Evolutionary conservation across 306 rosid species (phyloP).

Genomic region (Quercus parvula): DNA sequence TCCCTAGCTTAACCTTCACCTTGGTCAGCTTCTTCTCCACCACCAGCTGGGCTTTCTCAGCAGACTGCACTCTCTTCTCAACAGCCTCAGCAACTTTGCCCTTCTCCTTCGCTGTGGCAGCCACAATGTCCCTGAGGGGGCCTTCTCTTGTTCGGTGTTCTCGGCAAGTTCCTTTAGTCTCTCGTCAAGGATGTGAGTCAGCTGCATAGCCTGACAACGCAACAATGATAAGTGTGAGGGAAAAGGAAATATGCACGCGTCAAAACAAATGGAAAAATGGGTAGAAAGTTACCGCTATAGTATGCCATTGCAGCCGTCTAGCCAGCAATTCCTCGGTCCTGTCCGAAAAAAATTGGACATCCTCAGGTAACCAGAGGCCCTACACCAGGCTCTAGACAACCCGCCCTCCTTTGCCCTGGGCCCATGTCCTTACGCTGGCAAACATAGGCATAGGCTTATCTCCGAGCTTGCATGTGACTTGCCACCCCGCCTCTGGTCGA

Average conservation of each 20-base stretch:
- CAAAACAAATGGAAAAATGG: no score
- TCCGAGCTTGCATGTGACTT: accelerated
- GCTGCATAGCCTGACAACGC: accelerated
- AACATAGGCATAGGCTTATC: accelerated
- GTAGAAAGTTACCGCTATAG: no score
- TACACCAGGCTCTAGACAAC: accelerated
- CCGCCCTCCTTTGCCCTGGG: accelerated
- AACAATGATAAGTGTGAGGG: no score
- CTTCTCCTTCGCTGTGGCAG: no score
- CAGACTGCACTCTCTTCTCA: accelerated
- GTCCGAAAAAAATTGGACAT: no score
- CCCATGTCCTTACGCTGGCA: accelerated
- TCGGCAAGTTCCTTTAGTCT: accelerated
- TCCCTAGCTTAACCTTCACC: no score
- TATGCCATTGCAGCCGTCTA: accelerated
- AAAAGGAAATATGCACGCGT: accelerated
- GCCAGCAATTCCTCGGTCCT: accelerated
- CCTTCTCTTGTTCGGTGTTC: accelerated
- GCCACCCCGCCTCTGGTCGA: accelerated
- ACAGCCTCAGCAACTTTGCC: accelerated
- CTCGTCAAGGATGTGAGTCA: accelerated
- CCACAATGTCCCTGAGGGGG: accelerated
- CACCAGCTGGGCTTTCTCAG: accelerated
- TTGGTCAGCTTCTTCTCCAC: accelerated
- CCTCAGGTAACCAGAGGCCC: no score